Evolutionary conservation across 108 stramenopile species (phyloP).

Genomic region (Mediolabrus comicus): DNA sequence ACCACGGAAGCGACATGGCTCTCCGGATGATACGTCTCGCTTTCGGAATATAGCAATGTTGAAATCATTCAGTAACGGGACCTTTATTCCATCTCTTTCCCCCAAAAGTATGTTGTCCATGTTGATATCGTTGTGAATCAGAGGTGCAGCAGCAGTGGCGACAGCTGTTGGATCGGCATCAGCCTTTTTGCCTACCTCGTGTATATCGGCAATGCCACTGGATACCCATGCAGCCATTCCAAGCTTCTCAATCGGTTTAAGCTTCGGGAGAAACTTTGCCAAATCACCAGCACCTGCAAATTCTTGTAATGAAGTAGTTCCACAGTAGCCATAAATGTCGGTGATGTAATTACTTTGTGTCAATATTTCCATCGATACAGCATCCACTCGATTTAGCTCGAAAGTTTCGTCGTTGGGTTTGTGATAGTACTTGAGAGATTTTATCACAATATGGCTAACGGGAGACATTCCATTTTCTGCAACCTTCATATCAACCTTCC

Average conservation of each 20-base stretch:
- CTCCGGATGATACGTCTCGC: slow-evolving; percentile 52
- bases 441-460: slow-evolving; percentile 29
- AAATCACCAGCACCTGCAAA: slow-evolving; percentile 37
- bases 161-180: neutral
- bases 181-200: slow-evolving; percentile 43
- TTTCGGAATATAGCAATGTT: slow-evolving; percentile 84
- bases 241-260: slow-evolving; percentile 55
- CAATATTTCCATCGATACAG: slow-evolving; percentile 78
- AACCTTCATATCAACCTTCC: slow-evolving; percentile 37
- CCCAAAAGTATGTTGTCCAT: slow-evolving; percentile 65
- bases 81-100: slow-evolving; percentile 47
- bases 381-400: slow-evolving; percentile 81
- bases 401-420: slow-evolving; percentile 61
- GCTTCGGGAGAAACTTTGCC: slow-evolving; percentile 19
- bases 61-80: slow-evolving; percentile 81
- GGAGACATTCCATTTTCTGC: neutral
- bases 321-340: slow-evolving; percentile 77
- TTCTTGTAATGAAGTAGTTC: slow-evolving; percentile 59
- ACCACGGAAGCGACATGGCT: slow-evolving; percentile 71
- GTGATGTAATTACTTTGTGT: slow-evolving; percentile 65
- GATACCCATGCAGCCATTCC: slow-evolving; percentile 65
- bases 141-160: slow-evolving; percentile 13
- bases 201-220: slow-evolving; percentile 70
- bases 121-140: slow-evolving; percentile 87
- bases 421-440: slow-evolving; percentile 46